phyloP scores from a whole-genome alignment of 495 filamentous ascomycete genomes.

The Melanomma pulvis-pyrius region DNA sequence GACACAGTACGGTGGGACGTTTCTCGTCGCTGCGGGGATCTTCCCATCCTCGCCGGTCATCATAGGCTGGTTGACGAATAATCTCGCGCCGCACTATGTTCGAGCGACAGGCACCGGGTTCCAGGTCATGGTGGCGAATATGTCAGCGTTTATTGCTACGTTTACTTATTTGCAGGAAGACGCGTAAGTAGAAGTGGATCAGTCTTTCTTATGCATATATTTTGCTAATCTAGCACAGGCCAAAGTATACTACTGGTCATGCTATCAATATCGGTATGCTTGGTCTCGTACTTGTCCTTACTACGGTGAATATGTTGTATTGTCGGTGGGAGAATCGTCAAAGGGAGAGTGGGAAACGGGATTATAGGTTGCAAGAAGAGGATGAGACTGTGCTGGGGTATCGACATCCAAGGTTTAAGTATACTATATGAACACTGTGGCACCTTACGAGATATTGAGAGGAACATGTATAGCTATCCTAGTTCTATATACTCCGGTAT shows the following conservation, averaged over 20 bases:
- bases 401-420: slow-evolving; percentile 52
- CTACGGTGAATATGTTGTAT: slow-evolving; percentile 46
- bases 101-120: slow-evolving; percentile 53
- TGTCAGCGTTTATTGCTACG: slow-evolving; percentile 56
- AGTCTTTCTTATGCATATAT: not conserved
- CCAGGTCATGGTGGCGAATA: slow-evolving; percentile 53
- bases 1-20: slow-evolving; percentile 79
- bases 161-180: slow-evolving; percentile 55
- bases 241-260: slow-evolving; percentile 52
- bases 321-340: slow-evolving; percentile 54
- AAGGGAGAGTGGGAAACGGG: slow-evolving; percentile 48
- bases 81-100: slow-evolving; percentile 63
- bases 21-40: slow-evolving; percentile 85
- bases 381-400: slow-evolving; percentile 47
- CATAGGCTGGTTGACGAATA: slow-evolving; percentile 89
- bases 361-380: slow-evolving; percentile 46
- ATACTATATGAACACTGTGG: slow-evolving; percentile 45
- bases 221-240: slow-evolving; percentile 34
- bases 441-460: no score
- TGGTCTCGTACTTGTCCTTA: slow-evolving; percentile 46
- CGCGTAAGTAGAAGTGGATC: slow-evolving; percentile 42
- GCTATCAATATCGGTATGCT: slow-evolving; percentile 53
- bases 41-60: slow-evolving; percentile 89
- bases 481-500: no score
- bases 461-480: no score